These are phyloP conservation scores for Eryngium alpinum DNA, from an alignment of 140 eudicot genomes.

Conservation along the genomic window DNA sequence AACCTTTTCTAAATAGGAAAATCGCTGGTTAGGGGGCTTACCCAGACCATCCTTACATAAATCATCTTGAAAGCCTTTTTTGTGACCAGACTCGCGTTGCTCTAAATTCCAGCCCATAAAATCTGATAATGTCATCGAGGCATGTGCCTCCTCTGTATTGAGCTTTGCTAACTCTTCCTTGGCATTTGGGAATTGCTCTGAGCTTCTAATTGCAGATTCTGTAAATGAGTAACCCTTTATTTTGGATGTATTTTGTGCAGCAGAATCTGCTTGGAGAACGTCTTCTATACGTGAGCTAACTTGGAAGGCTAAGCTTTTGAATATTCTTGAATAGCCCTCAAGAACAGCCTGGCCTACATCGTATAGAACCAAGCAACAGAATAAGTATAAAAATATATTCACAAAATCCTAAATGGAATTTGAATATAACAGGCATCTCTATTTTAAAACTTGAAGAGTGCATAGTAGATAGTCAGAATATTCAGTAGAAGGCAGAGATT, in stretches of 20 bases:
- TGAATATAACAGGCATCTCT: too few species aligned
- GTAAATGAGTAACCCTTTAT: neutral
- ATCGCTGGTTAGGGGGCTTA: constrained; percentile 35
- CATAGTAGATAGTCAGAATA: too few species aligned
- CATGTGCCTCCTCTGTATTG: constrained; percentile 31
- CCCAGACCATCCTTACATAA: constrained; percentile 10
- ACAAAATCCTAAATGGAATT: too few species aligned
- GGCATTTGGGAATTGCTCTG: neutral
- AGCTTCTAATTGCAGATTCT: constrained; percentile 4
- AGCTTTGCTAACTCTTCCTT: constrained; percentile 23
- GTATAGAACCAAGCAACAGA: neutral
- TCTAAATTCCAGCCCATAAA: constrained; percentile 65
- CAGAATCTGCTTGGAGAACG: neutral
- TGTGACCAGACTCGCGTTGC: constrained; percentile 26
- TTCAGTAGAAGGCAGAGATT: too few species aligned
- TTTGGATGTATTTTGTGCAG: constrained; percentile 24
- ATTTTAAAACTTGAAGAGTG: too few species aligned
- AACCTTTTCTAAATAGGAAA: constrained; percentile 55
- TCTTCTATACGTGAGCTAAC: constrained; percentile 13
- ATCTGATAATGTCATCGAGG: constrained; percentile 54
- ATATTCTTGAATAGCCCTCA: constrained; percentile 13
- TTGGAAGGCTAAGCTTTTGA: constrained; percentile 7
- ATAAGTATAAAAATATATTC: too few species aligned
- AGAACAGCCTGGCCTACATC: constrained; percentile 9
- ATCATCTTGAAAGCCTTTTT: constrained; percentile 15